Percentiles rank a stretch among this genome's conserved stretches.
Conservation (phyloP, 2,329 filamentous ascomycete genomes). For the Chaetomium strumarium region DNA sequence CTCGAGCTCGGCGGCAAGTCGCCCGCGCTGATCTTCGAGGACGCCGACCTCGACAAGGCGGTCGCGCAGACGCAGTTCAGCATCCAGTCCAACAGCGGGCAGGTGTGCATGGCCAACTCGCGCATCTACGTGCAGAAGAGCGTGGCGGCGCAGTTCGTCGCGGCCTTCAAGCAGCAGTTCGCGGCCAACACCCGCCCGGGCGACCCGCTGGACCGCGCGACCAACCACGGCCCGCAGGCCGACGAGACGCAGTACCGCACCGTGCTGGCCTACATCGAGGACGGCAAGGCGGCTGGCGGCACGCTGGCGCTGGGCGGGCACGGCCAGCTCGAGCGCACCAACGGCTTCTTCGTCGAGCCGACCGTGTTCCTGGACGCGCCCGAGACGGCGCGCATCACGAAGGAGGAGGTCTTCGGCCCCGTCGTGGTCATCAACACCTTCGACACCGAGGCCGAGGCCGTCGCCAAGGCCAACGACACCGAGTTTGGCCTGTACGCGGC, state of each 20-base stretch:
- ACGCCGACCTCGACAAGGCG: slow-evolving; percentile 58
- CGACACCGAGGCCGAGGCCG: slow-evolving; percentile 49
- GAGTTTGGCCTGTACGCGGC: slow-evolving; percentile 52
- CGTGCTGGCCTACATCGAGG: slow-evolving; percentile 40
- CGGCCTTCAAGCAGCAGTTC: slow-evolving; percentile 46
- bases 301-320: slow-evolving; percentile 29
- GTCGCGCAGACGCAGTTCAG: slow-evolving; percentile 45
- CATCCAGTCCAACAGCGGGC: slow-evolving; percentile 50
- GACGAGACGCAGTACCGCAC: slow-evolving; percentile 45
- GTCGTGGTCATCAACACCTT: slow-evolving; percentile 55
- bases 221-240: slow-evolving; percentile 42
- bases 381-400: slow-evolving; percentile 43
- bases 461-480: slow-evolving; percentile 50
- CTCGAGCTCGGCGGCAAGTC: slow-evolving; percentile 66
- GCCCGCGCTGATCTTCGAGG: slow-evolving; percentile 58
- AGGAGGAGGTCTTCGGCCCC: slow-evolving; percentile 60
- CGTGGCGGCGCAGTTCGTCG: slow-evolving; percentile 51
- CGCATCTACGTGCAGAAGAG: slow-evolving; percentile 51
- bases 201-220: slow-evolving; percentile 31
- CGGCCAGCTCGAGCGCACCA: slow-evolving; percentile 25
- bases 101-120: slow-evolving; percentile 55
- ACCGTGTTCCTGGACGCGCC: slow-evolving; percentile 41
- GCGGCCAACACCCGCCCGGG: slow-evolving; percentile 34
- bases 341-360: slow-evolving; percentile 39
- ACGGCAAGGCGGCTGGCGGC: slow-evolving; percentile 35